Conservation (phyloP, 75 land plant species). For the Pseudotsuga menziesii region DNA sequence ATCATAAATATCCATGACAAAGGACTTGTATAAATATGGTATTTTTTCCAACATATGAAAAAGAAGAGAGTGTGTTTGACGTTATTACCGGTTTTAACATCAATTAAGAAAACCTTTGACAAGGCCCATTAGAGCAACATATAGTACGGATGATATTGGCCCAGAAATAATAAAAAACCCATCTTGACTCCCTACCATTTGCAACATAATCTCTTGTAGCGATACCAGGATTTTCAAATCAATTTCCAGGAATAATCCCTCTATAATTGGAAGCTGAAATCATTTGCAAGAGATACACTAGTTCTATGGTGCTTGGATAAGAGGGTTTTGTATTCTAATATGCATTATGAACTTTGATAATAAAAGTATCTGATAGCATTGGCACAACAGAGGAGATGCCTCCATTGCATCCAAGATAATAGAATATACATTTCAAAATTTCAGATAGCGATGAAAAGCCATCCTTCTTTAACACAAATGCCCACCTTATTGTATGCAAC, state of each 20-base stretch:
- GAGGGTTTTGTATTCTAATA: neutral
- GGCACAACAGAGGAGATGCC: too few species aligned
- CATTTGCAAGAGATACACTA: too few species aligned
- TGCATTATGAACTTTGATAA: neutral
- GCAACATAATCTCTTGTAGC: slow-evolving; percentile 3
- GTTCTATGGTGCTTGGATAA: slow-evolving; percentile 2
- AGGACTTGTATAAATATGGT: neutral
- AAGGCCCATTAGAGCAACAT: slow-evolving; percentile 78
- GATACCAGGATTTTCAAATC: slow-evolving; percentile 1
- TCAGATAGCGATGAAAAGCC: too few species aligned
- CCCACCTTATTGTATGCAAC: too few species aligned
- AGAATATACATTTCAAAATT: too few species aligned
- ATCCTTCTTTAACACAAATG: too few species aligned
- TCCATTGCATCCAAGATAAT: too few species aligned
- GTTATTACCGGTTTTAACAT: slow-evolving; percentile 56
- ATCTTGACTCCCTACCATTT: slow-evolving; percentile 10
- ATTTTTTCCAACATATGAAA: too few species aligned
- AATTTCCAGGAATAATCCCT: neutral
- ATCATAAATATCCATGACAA: slow-evolving; percentile 9
- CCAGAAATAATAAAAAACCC: slow-evolving; percentile 57
- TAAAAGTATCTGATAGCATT: too few species aligned
- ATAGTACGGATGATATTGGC: slow-evolving; percentile 55
- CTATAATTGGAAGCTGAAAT: too few species aligned
- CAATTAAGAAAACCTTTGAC: slow-evolving; percentile 57
- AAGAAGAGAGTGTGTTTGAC: neutral